Base-by-base conservation (phyloP, 306 rosid species). In the Neltuma alba region DNA sequence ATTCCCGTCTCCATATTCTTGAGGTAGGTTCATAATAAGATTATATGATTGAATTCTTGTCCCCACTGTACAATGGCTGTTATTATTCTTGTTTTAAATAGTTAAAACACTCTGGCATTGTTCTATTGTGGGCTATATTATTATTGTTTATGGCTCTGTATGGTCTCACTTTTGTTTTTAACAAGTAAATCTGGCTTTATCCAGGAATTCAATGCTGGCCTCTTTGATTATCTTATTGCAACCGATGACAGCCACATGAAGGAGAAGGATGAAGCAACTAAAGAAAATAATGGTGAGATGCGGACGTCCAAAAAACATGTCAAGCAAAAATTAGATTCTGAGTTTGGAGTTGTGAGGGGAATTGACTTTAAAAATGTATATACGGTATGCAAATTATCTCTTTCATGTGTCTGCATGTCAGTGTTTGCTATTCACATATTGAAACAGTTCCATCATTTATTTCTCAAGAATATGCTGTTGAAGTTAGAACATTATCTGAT, bases 121-220 rank as follows among this genome's bases (percentile, higher is more conserved):
- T 55, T 72, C 6, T 44, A 21, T 44, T 23, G 8, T 33, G 31
- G 37, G 28, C 57, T 69, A 44, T 28, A 30, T 61, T 30, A 42
- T 61, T 76, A 37, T 72, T 61, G 37, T 64, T 78, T 62, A 61
- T 58, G 69, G 67, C 52, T 74, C 20, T 45, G 21, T 21, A 41
- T 75, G 70, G 81, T 57, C 67, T 72, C 42, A 63, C 65, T 36
- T 34, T 28, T 38, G 74, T 74, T 79, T 82, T n/a, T n/a, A n/a
- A n/a, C n/a, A n/a, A 69, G 38, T 61, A 25, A 74, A 70, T 55
- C 72, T 80, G 85, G 60, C 69, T 73, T 87, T 65, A 69, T 83
- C 92, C 92, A 95, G 99, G 99, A 92, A 84, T 95, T 95, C 92
- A 95, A 93, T 81, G 99, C 98, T 8, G 98, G 99, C 74, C 96